Base-by-base conservation (phyloP, 192 early-diverging fungal species). In the Tieghemiomyces parasiticus region DNA sequence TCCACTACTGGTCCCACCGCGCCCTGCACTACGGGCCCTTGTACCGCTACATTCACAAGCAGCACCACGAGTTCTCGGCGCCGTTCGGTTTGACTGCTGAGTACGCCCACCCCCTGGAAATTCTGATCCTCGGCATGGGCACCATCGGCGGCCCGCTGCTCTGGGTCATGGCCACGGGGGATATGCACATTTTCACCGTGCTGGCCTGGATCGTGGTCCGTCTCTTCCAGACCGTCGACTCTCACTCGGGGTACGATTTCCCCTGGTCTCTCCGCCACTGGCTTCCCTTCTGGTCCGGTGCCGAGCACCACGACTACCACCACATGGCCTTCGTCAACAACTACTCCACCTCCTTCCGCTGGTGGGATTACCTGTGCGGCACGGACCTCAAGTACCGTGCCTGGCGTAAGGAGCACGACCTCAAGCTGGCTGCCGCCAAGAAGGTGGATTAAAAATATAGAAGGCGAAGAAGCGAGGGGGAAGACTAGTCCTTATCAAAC, bases 231-330 rank as follows among this genome's bases (percentile, higher is more conserved):
- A 80, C 88, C 26, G 78, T 94, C 34, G 91, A 92, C 64, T 84
- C 87, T 47, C 93, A 96, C 70, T 89, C 87, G 32, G 93, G 93
- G 2, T 96, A 93, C 65, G 88, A 93, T 61, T 97, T 94, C 63
- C 93, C 93, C 34, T 95, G 92, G 92, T 88, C 85, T 31, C 75
- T 92, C 61, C 85, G 83, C 61, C 78, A 90, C 75, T 82, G 78
- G 38, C 26, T 91, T 45, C 89, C 89, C 22, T 85, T 92, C 71
- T 93, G 91, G 90, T 88, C 88, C 2, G 90, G 90, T 13, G 80
- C 88, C 19, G 89, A 91, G 61, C 91, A 90, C 70, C 93, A 96
- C 65, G 93, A 96, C 67, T 90, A 85, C 69, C 93, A 96, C 70
- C 93, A 96, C 69, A 75, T 78, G 63, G 76, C 81, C 19, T 86